Evolutionary conservation across 331 rosid species (phyloP).

Genomic region (Quercus phellos): DNA sequence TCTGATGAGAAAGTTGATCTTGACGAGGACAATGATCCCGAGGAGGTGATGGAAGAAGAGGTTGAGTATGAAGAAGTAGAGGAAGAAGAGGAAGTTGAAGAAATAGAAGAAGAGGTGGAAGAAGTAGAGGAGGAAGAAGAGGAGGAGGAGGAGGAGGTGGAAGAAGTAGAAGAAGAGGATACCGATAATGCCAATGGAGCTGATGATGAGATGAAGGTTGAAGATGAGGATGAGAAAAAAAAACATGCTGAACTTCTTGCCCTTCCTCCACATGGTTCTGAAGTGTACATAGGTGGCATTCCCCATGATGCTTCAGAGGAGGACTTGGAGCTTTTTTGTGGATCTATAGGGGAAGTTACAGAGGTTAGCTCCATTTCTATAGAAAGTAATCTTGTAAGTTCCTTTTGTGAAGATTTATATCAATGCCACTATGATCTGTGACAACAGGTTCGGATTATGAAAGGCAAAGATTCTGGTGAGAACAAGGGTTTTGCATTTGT

Average conservation of each 20-base stretch:
- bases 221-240: conserved; percentile 60
- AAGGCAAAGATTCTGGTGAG: conserved; percentile 65
- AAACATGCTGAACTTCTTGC: conserved; percentile 78
- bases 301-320: conserved; percentile 61
- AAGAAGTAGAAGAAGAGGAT: conserved; percentile 59
- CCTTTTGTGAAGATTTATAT: background rate
- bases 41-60: conserved; percentile 52
- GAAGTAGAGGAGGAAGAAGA: conserved; percentile 64
- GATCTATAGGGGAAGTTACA: conserved; percentile 65
- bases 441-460: conserved; percentile 87
- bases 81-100: conserved; percentile 44
- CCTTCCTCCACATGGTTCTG: conserved; percentile 97
- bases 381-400: background rate
- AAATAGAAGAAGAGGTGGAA: conserved; percentile 48
- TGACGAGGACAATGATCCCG: conserved; percentile 43
- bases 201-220: conserved; percentile 31
- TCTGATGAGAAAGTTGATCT: conserved; percentile 42
- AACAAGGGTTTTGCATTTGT: conserved; percentile 88
- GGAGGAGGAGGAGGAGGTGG: conserved; percentile 50
- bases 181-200: conserved; percentile 23
- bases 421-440: conserved; percentile 23
- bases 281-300: conserved; percentile 91
- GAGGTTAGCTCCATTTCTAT: conserved; percentile 50
- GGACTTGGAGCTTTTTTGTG: conserved; percentile 70
- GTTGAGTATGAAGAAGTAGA: conserved; percentile 69